These are phyloP conservation scores for Hericium coralloides DNA, from an alignment of 768 basidiomycete genomes.

Conservation along the genomic window DNA sequence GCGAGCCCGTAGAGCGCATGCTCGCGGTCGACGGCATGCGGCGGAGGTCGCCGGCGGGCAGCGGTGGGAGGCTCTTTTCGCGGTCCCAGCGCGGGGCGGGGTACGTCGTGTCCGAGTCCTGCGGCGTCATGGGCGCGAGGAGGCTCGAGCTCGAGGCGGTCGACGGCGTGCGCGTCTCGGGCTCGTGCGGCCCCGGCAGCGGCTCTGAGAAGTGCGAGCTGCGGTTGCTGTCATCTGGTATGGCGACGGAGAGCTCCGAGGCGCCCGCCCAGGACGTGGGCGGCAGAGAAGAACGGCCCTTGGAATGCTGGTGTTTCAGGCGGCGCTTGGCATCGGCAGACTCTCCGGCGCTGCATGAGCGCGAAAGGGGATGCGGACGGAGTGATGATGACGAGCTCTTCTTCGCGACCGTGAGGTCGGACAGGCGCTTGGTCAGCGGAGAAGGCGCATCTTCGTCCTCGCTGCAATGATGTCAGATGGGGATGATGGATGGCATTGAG, in stretches of 20 bases:
- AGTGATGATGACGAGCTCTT: constrained; percentile 13
- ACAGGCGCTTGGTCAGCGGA: constrained; percentile 27
- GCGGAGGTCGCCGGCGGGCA: constrained; percentile 5
- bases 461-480: constrained; percentile 12
- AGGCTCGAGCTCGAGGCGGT: constrained; percentile 11
- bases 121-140: constrained; percentile 9
- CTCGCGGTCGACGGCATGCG: constrained; percentile 4
- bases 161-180: constrained; percentile 5
- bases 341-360: constrained; percentile 10
- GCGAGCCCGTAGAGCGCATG: not conserved
- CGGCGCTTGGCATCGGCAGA: not conserved
- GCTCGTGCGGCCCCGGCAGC: constrained; percentile 3
- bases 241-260: constrained; percentile 4
- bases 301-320: not conserved
- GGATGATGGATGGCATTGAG: not conserved
- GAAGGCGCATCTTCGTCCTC: constrained; percentile 35
- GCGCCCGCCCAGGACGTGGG: constrained; percentile 9
- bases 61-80: constrained; percentile 12
- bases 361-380: constrained; percentile 17
- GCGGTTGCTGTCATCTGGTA: constrained; percentile 5
- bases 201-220: constrained; percentile 8
- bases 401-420: constrained; percentile 16
- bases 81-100: constrained; percentile 5
- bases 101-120: not conserved
- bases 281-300: constrained; percentile 6